A percentile compares a stretch with the other conserved stretches of the same genome.
Evolutionary conservation across 768 basidiomycete genomes (phyloP).

Genomic region (Serendipita vermifera): DNA sequence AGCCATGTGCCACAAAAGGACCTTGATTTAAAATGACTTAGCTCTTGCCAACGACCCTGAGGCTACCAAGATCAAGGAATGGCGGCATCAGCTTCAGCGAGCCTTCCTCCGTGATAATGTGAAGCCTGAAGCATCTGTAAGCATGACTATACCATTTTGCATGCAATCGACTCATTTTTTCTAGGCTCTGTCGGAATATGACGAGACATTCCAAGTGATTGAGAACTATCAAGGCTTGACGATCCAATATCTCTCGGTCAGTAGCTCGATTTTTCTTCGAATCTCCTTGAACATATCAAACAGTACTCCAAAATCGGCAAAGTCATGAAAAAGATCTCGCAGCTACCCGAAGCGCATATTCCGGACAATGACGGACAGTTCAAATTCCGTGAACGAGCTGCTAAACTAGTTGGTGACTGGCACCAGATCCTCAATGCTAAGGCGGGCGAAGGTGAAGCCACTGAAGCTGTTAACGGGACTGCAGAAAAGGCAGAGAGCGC

Average conservation of each 20-base stretch:
- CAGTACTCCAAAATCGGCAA: conserved; percentile 74
- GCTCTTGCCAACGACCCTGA: conserved; percentile 41
- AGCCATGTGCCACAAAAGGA: conserved; percentile 12
- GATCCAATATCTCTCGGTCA: conserved; percentile 55
- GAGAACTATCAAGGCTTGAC: conserved; percentile 67
- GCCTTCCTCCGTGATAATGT: conserved; percentile 53
- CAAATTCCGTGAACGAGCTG: conserved; percentile 58
- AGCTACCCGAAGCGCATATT: conserved; percentile 39
- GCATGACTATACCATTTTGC: conserved; percentile 17
- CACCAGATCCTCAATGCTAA: conserved; percentile 22
- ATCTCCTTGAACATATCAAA: background rate
- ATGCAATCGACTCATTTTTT: conserved; percentile 11
- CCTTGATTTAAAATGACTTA: conserved; percentile 12
- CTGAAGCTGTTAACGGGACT: background rate
- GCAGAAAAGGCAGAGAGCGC: background rate
- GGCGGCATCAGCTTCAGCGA: conserved; percentile 87
- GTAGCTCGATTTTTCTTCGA: conserved; percentile 16
- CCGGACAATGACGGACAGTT: conserved; percentile 48
- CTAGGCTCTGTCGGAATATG: conserved; percentile 66
- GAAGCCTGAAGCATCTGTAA: conserved; percentile 51
- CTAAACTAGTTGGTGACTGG: conserved; percentile 58
- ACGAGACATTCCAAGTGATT: conserved; percentile 60
- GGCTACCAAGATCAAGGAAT: conserved; percentile 67
- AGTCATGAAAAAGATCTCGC: conserved; percentile 78
- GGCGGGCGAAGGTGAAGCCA: background rate